Base-by-base conservation (phyloP, 352 stramenopile species). In the Pythium volutum region DNA sequence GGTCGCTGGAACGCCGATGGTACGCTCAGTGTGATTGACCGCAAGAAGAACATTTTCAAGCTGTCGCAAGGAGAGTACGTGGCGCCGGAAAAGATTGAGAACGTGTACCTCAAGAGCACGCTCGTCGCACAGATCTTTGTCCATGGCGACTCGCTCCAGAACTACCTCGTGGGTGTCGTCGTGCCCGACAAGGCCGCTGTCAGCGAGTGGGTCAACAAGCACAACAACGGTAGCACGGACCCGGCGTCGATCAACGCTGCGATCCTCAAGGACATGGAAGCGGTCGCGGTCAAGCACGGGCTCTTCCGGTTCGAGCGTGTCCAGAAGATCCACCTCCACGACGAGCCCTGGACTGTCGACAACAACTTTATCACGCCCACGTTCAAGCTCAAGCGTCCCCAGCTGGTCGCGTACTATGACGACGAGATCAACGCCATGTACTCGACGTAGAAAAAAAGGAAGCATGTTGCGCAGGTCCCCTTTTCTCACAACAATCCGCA, bases 51-150 rank as follows among this genome's bases (percentile, higher is more conserved):
- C 80, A 93, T 97, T 57, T 97, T 97, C 77, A 97, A 97, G 76
- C 83, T 97, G 26, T 77, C 83, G 11, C 86, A 97, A 66, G 96
- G 95, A 49, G 95, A 99, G 78, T 98, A 99, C 71, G 84, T 99
- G 2, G 94, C 96, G 0, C 79, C 96, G 4, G 95, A 99, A 71
- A 98, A 98, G 79, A 94, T 99, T 71, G 96, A 99, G 66, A 96
- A 92, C 67, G 84, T 96, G 14, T 98, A 98, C 71, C 75, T 84
- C 52, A 96, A 97, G 67, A 93, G 77, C 49, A 53, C 68, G 0
- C 93, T 98, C 66, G 88, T 99, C 26, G 87, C 76, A 10, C 92
- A 98, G 73, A 75, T 81, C 15, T 99, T 98, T 70, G 93, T 98
- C 1, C 88, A 98, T 73, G 97, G 97, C 7, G 90, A 99, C 77